A percentile compares a stretch with the other conserved stretches of the same genome.
Evolutionary conservation across 1,284 basidiomycete genomes (phyloP).

Genomic region (Sporisorium iseilematis-ciliati): DNA sequence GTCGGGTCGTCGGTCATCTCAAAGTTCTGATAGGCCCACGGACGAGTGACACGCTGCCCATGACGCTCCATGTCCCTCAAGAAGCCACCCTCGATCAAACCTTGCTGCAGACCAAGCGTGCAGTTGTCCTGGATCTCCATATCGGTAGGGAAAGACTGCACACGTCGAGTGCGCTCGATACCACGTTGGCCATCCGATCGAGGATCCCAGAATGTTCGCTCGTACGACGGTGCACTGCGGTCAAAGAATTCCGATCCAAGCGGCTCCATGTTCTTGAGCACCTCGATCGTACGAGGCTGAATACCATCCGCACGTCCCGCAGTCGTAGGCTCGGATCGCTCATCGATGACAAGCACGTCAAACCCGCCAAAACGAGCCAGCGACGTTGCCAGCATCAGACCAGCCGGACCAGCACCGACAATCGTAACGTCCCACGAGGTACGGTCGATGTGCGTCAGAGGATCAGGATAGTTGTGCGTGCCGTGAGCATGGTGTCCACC

Average conservation of each 20-base stretch:
- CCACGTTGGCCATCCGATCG: conserved; percentile 62
- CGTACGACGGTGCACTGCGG: conserved; percentile 68
- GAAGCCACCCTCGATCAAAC: conserved; percentile 70
- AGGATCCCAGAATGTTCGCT: conserved; percentile 71
- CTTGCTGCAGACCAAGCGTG: conserved; percentile 71
- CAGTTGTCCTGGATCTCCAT: conserved; percentile 71
- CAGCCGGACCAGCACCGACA: conserved; percentile 66
- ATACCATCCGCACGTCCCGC: conserved; percentile 71
- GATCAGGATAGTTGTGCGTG: conserved; percentile 60
- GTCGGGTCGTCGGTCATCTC: conserved; percentile 48
- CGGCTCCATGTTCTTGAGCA: conserved; percentile 72
- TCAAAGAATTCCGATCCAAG: conserved; percentile 65
- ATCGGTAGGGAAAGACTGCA: conserved; percentile 71
- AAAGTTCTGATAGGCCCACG: conserved; percentile 64
- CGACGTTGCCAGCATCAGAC: conserved; percentile 63
- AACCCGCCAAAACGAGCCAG: conserved; percentile 65
- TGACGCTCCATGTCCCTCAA: conserved; percentile 70
- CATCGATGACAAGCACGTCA: conserved; percentile 65
- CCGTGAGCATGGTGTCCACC: conserved; percentile 59
- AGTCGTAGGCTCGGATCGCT: conserved; percentile 70
- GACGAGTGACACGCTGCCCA: conserved; percentile 67
- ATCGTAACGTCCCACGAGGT: conserved; percentile 63
- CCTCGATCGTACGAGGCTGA: conserved; percentile 75
- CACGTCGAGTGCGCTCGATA: conserved; percentile 69
- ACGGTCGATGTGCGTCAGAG: conserved; percentile 55